phyloP scores from a whole-genome alignment of 2,329 filamentous ascomycete genomes.

The Xylariaceae sp. region DNA sequence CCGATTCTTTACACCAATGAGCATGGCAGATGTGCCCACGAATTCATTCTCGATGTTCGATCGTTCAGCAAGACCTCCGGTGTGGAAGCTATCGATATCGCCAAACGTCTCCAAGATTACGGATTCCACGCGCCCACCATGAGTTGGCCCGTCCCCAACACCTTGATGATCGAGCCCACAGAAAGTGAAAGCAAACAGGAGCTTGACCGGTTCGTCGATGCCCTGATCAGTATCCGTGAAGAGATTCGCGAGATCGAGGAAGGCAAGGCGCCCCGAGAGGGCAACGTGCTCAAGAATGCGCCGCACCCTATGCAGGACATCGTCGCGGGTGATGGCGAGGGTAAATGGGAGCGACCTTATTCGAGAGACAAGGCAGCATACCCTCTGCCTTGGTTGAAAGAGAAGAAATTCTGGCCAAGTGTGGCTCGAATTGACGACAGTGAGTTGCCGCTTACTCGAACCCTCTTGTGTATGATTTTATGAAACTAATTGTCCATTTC shows the following conservation, averaged over 20 bases:
- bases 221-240: conserved; percentile 75
- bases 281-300: conserved; percentile 82
- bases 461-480: neutral
- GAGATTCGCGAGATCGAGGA: conserved; percentile 83
- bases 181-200: conserved; percentile 90
- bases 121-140: conserved; percentile 97
- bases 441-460: conserved; percentile 41
- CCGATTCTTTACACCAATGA: conserved; percentile 89
- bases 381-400: conserved; percentile 70
- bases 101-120: conserved; percentile 94
- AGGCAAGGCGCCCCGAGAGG: conserved; percentile 65
- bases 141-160: conserved; percentile 93
- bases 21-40: conserved; percentile 84
- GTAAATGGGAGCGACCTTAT: conserved; percentile 77
- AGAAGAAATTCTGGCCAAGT: conserved; percentile 97
- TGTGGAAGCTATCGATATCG: conserved; percentile 88
- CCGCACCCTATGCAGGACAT: conserved; percentile 83
- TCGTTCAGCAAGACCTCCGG: conserved; percentile 77
- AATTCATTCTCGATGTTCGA: conserved; percentile 90
- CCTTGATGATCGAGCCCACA: conserved; percentile 96
- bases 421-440: conserved; percentile 84
- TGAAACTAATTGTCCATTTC: neutral
- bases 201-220: conserved; percentile 88
- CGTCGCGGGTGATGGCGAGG: conserved; percentile 51
- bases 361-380: conserved; percentile 79